These are phyloP conservation scores for Gentiana macrophylla DNA, from an alignment of 257 asterid species.

Conservation along the genomic window DNA sequence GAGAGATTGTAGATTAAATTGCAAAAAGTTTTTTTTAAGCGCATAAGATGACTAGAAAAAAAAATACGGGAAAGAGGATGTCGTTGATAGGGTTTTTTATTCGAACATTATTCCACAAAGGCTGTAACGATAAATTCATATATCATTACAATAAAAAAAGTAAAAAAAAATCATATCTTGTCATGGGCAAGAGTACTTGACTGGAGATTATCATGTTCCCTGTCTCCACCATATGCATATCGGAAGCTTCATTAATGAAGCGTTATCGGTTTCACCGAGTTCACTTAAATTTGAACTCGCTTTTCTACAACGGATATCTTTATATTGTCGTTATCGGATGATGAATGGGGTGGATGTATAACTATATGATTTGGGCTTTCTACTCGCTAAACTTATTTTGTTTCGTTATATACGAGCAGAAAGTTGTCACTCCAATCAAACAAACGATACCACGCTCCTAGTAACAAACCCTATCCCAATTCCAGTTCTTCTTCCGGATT, in stretches of 20 bases:
- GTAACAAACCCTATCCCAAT: constrained; percentile 40
- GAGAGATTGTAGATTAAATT: too few relatives aligned
- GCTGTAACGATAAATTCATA: too few relatives aligned
- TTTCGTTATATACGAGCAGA: constrained; percentile 61
- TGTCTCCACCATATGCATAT: constrained; percentile 65
- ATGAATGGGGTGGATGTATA: constrained; percentile 75
- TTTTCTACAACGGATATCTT: constrained; percentile 88
- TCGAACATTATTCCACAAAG: too few relatives aligned
- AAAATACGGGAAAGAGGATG: too few relatives aligned
- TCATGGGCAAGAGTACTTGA: too few relatives aligned
- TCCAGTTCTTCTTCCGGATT: constrained; percentile 32
- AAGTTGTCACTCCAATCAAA: constrained; percentile 46
- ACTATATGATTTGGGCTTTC: constrained; percentile 75
- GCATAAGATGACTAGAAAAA: too few relatives aligned
- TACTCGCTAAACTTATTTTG: constrained; percentile 59
- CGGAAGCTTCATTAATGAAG: constrained; percentile 43
- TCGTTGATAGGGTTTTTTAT: too few relatives aligned
- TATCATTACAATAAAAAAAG: too few relatives aligned
- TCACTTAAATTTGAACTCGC: constrained; percentile 72
- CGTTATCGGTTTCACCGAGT: constrained; percentile 40
- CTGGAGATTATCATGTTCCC: constrained; percentile 87
- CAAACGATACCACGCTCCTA: constrained; percentile 47
- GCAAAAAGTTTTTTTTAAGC: too few relatives aligned
- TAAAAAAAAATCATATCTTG: too few relatives aligned
- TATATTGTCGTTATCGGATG: constrained; percentile 66